A percentile compares a stretch with the other conserved stretches of the same genome.
phyloP scores from a whole-genome alignment of 1,139 yeast species.

The Geotrichum aggregatum region DNA sequence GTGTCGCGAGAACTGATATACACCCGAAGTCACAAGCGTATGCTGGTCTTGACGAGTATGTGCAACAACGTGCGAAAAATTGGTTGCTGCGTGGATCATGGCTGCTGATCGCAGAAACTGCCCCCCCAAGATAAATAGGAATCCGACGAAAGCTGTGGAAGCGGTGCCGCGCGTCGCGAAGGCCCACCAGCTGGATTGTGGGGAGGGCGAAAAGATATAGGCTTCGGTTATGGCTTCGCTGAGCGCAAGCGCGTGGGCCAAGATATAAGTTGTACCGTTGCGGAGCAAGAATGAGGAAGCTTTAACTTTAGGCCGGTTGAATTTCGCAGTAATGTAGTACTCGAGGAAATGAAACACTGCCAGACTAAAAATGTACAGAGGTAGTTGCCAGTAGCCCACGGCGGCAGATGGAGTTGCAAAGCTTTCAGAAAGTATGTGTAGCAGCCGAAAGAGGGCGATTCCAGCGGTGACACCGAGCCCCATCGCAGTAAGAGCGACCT shows the following conservation, averaged over 20 bases:
- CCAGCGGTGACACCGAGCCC: constrained; percentile 22
- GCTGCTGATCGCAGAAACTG: constrained; percentile 67
- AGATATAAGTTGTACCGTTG: constrained; percentile 62
- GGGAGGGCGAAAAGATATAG: constrained; percentile 37
- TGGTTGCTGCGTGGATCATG: constrained; percentile 81
- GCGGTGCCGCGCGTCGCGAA: constrained; percentile 4
- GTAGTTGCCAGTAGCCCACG: constrained; percentile 32
- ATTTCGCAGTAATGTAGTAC: constrained; percentile 70
- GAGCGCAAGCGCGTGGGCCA: constrained; percentile 57
- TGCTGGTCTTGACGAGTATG: constrained; percentile 53
- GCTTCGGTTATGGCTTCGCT: constrained; percentile 42
- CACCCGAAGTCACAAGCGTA: constrained; percentile 63
- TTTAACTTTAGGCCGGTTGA: constrained; percentile 61
- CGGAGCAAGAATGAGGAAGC: constrained; percentile 72
- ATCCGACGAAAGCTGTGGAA: constrained; percentile 42
- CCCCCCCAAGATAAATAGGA: constrained; percentile 50
- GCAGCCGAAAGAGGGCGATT: not conserved
- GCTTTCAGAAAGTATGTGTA: constrained; percentile 1
- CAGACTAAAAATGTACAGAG: constrained; percentile 52
- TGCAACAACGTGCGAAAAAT: constrained; percentile 82
- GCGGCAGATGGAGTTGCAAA: not conserved
- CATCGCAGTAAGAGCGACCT: constrained; percentile 23
- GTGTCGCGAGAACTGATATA: constrained; percentile 66
- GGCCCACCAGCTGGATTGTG: not conserved
- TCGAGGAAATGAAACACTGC: constrained; percentile 75